phyloP scores from a whole-genome alignment of 805 yeast species.

The Spathaspora arborariae region DNA sequence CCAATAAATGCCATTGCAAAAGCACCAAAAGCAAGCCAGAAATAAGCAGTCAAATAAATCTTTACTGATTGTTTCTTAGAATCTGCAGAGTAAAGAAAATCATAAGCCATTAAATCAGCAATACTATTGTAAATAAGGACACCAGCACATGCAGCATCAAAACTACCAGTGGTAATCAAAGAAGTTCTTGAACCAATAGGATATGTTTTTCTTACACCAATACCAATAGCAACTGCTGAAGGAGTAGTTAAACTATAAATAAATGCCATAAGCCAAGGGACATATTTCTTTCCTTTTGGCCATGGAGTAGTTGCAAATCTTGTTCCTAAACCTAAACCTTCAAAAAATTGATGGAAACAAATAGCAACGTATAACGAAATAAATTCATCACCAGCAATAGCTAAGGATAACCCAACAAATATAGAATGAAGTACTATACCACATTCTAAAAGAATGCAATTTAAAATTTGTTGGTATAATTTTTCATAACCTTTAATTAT shows the following conservation, averaged over 20 bases:
- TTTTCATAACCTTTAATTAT: constrained; percentile 2
- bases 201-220: constrained; percentile 30
- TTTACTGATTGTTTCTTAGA: constrained; percentile 16
- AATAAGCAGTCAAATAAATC: constrained; percentile 20
- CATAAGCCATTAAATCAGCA: constrained; percentile 38
- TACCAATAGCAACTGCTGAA: constrained; percentile 32
- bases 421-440: constrained; percentile 80
- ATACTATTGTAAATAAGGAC: constrained; percentile 33
- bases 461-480: constrained; percentile 11
- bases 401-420: constrained; percentile 70
- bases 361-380: constrained; percentile 62
- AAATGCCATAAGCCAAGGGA: constrained; percentile 31
- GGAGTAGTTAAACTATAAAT: constrained; percentile 32
- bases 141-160: constrained; percentile 35
- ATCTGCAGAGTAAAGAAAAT: constrained; percentile 29
- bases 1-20: constrained; percentile 32
- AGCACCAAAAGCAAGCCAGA: constrained; percentile 23
- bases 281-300: constrained; percentile 25
- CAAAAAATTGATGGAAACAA: constrained; percentile 72
- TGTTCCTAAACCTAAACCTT: constrained; percentile 81
- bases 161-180: constrained; percentile 29
- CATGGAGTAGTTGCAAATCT: constrained; percentile 40
- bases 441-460: constrained; percentile 53
- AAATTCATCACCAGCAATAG: constrained; percentile 72
- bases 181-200: constrained; percentile 31